Evolutionary conservation across 768 basidiomycete genomes (phyloP).

Genomic region (Pholiota molesta): DNA sequence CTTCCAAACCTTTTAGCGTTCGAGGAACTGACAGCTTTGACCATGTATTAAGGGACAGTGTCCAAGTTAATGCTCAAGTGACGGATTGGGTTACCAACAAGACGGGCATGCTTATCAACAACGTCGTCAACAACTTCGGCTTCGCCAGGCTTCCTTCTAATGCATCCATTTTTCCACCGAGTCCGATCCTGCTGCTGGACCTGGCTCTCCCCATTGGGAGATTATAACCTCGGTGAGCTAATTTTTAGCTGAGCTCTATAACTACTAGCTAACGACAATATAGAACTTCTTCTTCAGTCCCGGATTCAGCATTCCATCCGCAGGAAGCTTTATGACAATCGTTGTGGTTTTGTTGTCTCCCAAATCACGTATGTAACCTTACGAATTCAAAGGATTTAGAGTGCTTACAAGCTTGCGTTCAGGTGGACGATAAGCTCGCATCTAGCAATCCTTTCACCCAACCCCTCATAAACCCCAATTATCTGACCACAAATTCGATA

Average conservation of each 20-base stretch:
- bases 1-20: slow-evolving; percentile 28
- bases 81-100: slow-evolving; percentile 28
- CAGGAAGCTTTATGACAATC: slow-evolving; percentile 33
- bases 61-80: slow-evolving; percentile 14
- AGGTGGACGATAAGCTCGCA: slow-evolving; percentile 43
- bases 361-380: slow-evolving; percentile 32
- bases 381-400: neutral
- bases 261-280: neutral
- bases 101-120: slow-evolving; percentile 31
- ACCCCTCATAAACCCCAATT: slow-evolving; percentile 53
- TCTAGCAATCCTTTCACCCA: slow-evolving; percentile 48
- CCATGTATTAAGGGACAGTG: slow-evolving; percentile 22
- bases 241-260: neutral
- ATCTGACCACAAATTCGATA: slow-evolving; percentile 36
- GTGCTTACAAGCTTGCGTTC: neutral
- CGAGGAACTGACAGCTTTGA: slow-evolving; percentile 27
- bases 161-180: slow-evolving; percentile 22
- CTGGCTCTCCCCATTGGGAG: slow-evolving; percentile 33
- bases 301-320: slow-evolving; percentile 16
- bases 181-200: slow-evolving; percentile 33
- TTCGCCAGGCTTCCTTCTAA: slow-evolving; percentile 31
- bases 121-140: slow-evolving; percentile 30
- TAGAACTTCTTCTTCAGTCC: slow-evolving; percentile 19
- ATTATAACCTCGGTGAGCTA: slow-evolving; percentile 27
- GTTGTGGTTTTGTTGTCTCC: slow-evolving; percentile 32